Evolutionary conservation across 208 protist species (phyloP).

Genomic region (Herpetomonas samuelpessoai): DNA sequence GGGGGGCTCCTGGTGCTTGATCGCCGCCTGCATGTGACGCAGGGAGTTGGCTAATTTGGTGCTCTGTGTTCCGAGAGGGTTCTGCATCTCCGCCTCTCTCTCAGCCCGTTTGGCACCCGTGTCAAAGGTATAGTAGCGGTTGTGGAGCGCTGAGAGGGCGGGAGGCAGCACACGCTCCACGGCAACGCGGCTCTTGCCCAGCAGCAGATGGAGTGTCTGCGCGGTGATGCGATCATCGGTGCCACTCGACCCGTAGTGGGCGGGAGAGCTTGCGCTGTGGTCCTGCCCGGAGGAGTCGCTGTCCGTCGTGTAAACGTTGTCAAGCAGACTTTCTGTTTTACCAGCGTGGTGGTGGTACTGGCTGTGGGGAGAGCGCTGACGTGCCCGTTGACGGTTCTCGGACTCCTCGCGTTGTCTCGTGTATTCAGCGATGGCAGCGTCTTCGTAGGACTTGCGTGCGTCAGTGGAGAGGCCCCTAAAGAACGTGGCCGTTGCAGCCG

Average conservation of each 20-base stretch:
- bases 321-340: too few species aligned
- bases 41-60: neutral
- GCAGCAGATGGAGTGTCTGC: slow-evolving; percentile 41
- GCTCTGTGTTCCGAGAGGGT: neutral
- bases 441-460: too few species aligned
- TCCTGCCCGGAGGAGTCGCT: neutral
- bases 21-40: neutral
- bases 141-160: slow-evolving; percentile 1
- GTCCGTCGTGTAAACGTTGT: slow-evolving; percentile 4
- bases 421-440: too few species aligned
- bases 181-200: slow-evolving; percentile 24
- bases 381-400: too few species aligned
- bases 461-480: too few species aligned
- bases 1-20: slow-evolving; percentile 5
- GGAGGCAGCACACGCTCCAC: slow-evolving; percentile 7
- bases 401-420: too few species aligned
- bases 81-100: neutral
- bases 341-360: too few species aligned
- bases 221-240: slow-evolving; percentile 65
- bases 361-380: neutral
- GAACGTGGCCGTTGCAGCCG: neutral
- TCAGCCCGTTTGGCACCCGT: slow-evolving; percentile 16
- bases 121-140: slow-evolving; percentile 13
- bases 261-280: slow-evolving; percentile 2
- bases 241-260: neutral